Evolutionary conservation across 768 basidiomycete genomes (phyloP).

Genomic region (Trametes cinnabarina): DNA sequence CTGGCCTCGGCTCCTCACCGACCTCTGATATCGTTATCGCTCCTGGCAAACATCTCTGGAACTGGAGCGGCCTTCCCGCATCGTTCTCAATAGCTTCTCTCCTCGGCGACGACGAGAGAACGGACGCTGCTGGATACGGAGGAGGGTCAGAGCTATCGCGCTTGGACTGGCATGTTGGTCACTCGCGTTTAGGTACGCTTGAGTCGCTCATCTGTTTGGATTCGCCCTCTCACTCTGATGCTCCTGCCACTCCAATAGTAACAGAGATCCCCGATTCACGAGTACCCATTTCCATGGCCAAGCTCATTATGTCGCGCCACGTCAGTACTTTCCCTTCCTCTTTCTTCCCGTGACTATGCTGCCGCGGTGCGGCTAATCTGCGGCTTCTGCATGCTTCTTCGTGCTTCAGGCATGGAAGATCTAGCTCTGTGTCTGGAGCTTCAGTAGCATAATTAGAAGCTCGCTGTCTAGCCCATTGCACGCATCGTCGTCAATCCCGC

Average conservation of each 20-base stretch:
- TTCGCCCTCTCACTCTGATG: slow-evolving; percentile 3
- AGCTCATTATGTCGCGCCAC: slow-evolving; percentile 33
- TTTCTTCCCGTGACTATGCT: slow-evolving; percentile 2
- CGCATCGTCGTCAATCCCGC: neutral
- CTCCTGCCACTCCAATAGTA: slow-evolving; percentile 11
- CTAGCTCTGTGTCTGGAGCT: neutral
- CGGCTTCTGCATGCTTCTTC: slow-evolving; percentile 8
- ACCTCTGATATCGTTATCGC: slow-evolving; percentile 11
- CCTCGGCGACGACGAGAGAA: slow-evolving; percentile 28
- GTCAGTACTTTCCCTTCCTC: slow-evolving; percentile 21
- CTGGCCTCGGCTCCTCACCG: slow-evolving; percentile 11
- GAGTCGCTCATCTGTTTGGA: neutral
- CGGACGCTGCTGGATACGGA: slow-evolving; percentile 18
- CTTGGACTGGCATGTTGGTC: slow-evolving; percentile 28
- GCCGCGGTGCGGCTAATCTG: slow-evolving; percentile 3
- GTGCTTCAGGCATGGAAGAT: slow-evolving; percentile 6
- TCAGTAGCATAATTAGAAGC: neutral
- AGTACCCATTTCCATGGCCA: slow-evolving; percentile 32
- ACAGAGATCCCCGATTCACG: slow-evolving; percentile 23
- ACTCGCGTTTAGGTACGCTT: slow-evolving; percentile 12
- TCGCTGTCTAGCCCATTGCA: neutral
- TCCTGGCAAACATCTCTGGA: slow-evolving; percentile 26
- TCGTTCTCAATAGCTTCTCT: slow-evolving; percentile 27
- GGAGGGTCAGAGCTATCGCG: slow-evolving; percentile 27
- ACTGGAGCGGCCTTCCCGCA: slow-evolving; percentile 24